Percentiles rank a stretch among this genome's conserved stretches.
These are phyloP conservation scores for Pythium utonaiense DNA, from an alignment of 352 stramenopile genomes.

Conservation along the genomic window DNA sequence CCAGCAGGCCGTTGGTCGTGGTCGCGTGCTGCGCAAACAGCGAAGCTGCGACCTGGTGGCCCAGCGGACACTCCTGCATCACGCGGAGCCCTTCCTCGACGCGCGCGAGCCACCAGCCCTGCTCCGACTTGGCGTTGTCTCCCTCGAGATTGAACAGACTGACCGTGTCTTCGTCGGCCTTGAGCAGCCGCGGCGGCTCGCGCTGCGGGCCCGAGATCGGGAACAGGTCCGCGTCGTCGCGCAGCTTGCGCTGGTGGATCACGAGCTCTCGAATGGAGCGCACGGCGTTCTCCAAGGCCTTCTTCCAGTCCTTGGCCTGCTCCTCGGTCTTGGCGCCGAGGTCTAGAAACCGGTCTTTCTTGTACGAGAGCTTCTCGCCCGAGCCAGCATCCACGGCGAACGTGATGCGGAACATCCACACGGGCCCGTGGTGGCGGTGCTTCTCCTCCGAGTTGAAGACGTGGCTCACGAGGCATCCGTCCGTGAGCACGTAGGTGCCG, in stretches of 20 bases:
- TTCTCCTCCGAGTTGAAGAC: slow-evolving; percentile 89
- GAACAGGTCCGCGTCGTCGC: slow-evolving; percentile 72
- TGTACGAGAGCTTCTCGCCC: slow-evolving; percentile 73
- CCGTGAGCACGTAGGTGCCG: slow-evolving; percentile 83
- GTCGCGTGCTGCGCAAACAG: slow-evolving; percentile 77
- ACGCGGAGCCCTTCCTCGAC: slow-evolving; percentile 78
- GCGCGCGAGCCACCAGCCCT: slow-evolving; percentile 82
- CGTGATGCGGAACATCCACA: slow-evolving; percentile 90
- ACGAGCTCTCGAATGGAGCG: slow-evolving; percentile 71
- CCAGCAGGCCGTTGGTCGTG: slow-evolving; percentile 72
- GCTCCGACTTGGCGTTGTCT: slow-evolving; percentile 78
- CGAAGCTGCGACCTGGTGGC: slow-evolving; percentile 73
- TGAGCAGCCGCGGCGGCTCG: slow-evolving; percentile 62
- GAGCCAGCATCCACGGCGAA: slow-evolving; percentile 58
- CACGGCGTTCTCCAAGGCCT: slow-evolving; percentile 74
- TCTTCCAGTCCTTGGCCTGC: slow-evolving; percentile 76
- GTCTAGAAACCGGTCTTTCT: slow-evolving; percentile 87
- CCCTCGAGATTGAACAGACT: slow-evolving; percentile 86
- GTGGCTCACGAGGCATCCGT: slow-evolving; percentile 67
- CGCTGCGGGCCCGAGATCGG: slow-evolving; percentile 43
- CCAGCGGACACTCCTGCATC: slow-evolving; percentile 85
- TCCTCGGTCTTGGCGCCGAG: slow-evolving; percentile 84
- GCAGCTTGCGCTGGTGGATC: slow-evolving; percentile 69
- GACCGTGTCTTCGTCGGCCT: slow-evolving; percentile 79
- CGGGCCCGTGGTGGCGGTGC: slow-evolving; percentile 81